Evolutionary conservation across 495 filamentous ascomycete genomes (phyloP).

Genomic region (Jackrogersella multiformis): DNA sequence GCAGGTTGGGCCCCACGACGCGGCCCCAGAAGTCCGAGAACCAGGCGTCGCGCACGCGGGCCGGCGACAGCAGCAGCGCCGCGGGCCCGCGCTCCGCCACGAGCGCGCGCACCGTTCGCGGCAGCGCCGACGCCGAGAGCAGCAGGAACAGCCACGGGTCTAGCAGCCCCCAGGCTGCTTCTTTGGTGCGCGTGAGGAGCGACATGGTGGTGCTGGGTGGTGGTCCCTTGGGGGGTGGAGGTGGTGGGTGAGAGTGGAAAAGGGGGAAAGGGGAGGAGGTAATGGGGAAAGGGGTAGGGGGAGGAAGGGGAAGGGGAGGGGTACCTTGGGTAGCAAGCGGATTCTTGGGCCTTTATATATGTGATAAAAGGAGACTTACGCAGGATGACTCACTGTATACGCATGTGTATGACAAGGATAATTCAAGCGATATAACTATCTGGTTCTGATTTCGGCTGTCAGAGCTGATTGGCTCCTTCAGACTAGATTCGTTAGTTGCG

Average conservation of each 20-base stretch:
- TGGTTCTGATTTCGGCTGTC: background rate
- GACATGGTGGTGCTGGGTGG: constrained; percentile 8
- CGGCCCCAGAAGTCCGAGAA: constrained; percentile 60
- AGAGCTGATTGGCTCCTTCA: background rate
- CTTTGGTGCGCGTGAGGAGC: constrained; percentile 19
- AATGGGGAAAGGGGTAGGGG: background rate
- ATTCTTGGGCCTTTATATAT: background rate
- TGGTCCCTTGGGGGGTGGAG: background rate
- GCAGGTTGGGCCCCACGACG: constrained; percentile 50
- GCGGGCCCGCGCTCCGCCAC: constrained; percentile 34
- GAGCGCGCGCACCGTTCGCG: constrained; percentile 47
- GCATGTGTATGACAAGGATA: background rate
- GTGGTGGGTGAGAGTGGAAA: background rate
- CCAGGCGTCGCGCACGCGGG: constrained; percentile 53
- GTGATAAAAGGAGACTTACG: no score
- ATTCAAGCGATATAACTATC: no score
- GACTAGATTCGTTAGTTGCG: no score
- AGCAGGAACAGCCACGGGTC: constrained; percentile 53
- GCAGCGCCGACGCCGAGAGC: constrained; percentile 50
- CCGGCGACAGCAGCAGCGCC: constrained; percentile 49
- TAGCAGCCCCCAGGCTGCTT: constrained; percentile 41
- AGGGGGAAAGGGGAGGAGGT: background rate
- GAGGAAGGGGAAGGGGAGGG: background rate
- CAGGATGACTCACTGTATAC: background rate
- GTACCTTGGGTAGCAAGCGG: background rate